A percentile compares a stretch with the other conserved stretches of the same genome.
These are phyloP conservation scores for Apiospora koreana DNA, from an alignment of 2,329 filamentous ascomycete genomes.

Conservation along the genomic window DNA sequence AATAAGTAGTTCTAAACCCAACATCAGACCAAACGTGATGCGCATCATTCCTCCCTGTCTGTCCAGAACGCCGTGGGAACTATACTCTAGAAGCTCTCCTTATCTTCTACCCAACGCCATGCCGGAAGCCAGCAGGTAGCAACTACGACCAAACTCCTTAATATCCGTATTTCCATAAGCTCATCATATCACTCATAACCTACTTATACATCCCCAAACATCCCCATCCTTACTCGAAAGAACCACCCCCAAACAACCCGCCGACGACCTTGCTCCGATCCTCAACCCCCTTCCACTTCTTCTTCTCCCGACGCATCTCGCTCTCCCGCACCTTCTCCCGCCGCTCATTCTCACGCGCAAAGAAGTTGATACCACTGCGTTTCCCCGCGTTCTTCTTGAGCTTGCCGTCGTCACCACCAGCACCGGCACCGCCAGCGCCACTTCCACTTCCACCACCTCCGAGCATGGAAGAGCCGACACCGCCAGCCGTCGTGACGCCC, in stretches of 20 bases:
- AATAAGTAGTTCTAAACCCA: too few species aligned
- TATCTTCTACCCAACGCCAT: conserved; percentile 3
- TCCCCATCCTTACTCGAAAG: conserved; percentile 45
- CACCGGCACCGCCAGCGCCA: conserved; percentile 26
- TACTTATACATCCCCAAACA: not conserved
- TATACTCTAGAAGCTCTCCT: not conserved
- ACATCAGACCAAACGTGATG: not conserved
- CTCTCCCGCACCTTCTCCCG: conserved; percentile 55
- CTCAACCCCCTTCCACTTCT: conserved; percentile 58
- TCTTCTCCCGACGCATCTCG: conserved; percentile 60
- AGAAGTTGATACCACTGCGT: conserved; percentile 61
- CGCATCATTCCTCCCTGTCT: not conserved
- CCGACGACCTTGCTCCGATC: conserved; percentile 57
- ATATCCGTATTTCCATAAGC: too few species aligned
- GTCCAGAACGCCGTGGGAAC: not conserved
- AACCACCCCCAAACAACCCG: conserved; percentile 58
- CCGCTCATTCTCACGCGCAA: conserved; percentile 61
- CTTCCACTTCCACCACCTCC: not conserved
- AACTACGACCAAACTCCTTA: not conserved
- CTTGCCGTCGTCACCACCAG: conserved; percentile 47
- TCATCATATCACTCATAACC: not conserved
- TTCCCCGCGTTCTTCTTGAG: conserved; percentile 63
- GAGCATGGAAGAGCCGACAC: not conserved
- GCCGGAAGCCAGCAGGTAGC: not conserved
- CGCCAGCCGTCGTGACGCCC: conserved; percentile 5